phyloP scores from a whole-genome alignment of 139 green algal genomes.

The Chlorella sp. region DNA sequence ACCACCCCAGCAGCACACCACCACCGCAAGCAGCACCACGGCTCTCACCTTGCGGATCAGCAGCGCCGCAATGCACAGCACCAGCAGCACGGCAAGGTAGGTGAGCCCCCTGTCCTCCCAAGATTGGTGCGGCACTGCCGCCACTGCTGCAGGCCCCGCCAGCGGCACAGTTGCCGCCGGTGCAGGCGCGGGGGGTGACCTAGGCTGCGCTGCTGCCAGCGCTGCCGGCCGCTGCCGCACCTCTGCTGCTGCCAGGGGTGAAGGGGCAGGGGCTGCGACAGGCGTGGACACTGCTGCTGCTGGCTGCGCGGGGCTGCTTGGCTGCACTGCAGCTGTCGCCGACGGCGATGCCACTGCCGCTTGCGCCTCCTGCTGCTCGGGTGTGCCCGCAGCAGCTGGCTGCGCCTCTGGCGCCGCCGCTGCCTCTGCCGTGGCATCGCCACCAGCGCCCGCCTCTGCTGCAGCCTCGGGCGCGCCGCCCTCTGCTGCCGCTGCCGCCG shows the following conservation, averaged over 20 bases:
- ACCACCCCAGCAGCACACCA: no score
- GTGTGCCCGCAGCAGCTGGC: no score
- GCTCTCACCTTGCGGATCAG: slow-evolving; percentile 40
- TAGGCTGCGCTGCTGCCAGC: background rate
- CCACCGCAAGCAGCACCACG: background rate
- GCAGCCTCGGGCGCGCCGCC: background rate
- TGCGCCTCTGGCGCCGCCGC: background rate
- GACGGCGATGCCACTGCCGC: background rate
- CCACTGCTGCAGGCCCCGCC: background rate
- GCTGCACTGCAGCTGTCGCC: no score
- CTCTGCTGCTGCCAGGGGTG: background rate
- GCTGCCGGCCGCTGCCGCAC: background rate
- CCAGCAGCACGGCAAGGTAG: slow-evolving; percentile 58
- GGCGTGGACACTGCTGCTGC: background rate
- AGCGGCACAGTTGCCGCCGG: background rate
- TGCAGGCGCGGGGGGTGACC: background rate
- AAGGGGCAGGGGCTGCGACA: background rate
- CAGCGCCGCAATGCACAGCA: slow-evolving; percentile 60
- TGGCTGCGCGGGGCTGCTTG: no score
- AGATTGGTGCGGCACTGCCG: background rate
- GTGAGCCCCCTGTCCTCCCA: slow-evolving; percentile 65
- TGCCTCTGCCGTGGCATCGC: background rate
- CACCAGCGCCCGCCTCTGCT: no score
- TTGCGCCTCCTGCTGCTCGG: background rate
- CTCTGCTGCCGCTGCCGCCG: background rate